Evolutionary conservation across 345 rosid genomes (phyloP).

Genomic region (Mercurialis annua): DNA sequence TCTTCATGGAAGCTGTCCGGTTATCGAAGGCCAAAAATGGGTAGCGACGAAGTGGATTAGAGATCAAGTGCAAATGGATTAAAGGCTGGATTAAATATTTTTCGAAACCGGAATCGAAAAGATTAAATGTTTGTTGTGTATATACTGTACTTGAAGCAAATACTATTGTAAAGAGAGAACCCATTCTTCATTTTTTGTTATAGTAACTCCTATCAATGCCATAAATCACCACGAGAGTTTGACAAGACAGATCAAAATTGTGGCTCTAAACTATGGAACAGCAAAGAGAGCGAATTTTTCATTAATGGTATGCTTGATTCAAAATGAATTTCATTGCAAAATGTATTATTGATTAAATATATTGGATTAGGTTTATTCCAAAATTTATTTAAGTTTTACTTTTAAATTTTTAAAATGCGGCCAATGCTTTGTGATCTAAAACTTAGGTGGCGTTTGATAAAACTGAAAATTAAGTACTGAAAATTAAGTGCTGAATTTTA

Average conservation of each 20-base stretch:
- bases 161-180: background rate
- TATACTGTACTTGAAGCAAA: background rate
- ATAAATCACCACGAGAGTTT: too few relatives aligned
- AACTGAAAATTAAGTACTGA: too few relatives aligned
- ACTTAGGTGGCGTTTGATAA: too few relatives aligned
- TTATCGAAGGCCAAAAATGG: conserved; percentile 31
- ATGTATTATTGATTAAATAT: too few relatives aligned
- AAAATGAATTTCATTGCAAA: too few relatives aligned
- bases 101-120: background rate
- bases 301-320: background rate
- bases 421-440: too few relatives aligned
- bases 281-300: background rate
- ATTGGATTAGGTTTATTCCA: background rate
- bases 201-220: too few relatives aligned
- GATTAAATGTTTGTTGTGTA: background rate
- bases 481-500: too few relatives aligned
- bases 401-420: too few relatives aligned
- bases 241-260: too few relatives aligned
- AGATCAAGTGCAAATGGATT: conserved; percentile 18
- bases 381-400: too few relatives aligned
- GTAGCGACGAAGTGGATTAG: conserved; percentile 38
- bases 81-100: background rate
- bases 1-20: conserved; percentile 38
- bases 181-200: background rate
- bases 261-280: too few relatives aligned